Conservation (phyloP, 176 grass and related monocot genomes). For the barley (Hordeum vulgare) region DNA sequence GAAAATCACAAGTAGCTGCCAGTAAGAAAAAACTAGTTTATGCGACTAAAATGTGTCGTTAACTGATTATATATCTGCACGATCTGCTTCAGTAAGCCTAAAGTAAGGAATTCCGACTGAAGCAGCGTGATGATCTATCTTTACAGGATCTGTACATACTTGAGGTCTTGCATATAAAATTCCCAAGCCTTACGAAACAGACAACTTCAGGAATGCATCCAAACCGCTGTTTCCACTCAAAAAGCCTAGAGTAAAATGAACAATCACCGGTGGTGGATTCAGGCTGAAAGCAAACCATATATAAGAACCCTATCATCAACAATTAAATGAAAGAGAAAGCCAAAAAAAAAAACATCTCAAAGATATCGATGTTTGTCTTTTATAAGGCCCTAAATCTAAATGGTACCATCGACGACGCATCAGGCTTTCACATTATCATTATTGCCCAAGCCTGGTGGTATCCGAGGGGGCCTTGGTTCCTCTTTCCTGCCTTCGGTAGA, state of each 20-base stretch:
- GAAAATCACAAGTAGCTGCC: background rate
- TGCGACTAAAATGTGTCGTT: background rate
- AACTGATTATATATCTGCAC: constrained; percentile 28
- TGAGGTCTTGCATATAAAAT: background rate
- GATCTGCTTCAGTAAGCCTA: background rate
- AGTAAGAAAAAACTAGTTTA: background rate
- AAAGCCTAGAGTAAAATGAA: constrained; percentile 42
- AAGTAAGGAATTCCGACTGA: background rate
- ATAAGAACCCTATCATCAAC: background rate
- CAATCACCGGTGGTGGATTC: background rate
- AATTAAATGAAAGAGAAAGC: background rate
- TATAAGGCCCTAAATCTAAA: background rate
- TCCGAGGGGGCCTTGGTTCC: background rate
- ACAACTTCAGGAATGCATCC: constrained; percentile 73
- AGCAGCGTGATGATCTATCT: background rate
- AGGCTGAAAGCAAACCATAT: constrained; percentile 5
- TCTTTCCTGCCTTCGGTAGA: background rate
- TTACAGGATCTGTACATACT: background rate
- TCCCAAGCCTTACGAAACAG: constrained; percentile 35
- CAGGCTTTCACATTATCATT: constrained; percentile 8
- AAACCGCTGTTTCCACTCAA: constrained; percentile 42
- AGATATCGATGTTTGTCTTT: background rate
- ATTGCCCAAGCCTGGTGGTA: background rate
- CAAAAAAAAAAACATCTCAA: constrained; percentile 8
- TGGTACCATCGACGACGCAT: constrained; percentile 21